phyloP scores from a whole-genome alignment of 73 alveolate species.

The Uronychia binucleata region DNA sequence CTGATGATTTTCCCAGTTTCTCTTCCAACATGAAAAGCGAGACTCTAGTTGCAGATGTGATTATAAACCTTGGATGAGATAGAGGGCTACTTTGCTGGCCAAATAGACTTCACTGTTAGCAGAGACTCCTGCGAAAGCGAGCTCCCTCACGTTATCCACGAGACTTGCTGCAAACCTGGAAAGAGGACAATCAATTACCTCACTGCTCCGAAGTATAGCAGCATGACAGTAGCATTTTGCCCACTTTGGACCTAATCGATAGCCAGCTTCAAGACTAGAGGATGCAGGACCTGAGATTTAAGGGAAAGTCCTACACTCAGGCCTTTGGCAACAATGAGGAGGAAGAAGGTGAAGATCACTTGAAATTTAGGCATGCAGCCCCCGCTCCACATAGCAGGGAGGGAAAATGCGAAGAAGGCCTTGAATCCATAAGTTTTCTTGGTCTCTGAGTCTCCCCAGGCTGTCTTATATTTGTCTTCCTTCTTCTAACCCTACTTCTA shows the following conservation, averaged over 20 bases:
- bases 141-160: slow-evolving; percentile 56
- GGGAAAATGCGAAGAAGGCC: slow-evolving; percentile 38
- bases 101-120: slow-evolving; percentile 60
- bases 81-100: slow-evolving; percentile 20
- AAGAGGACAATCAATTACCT: neutral
- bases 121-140: slow-evolving; percentile 60
- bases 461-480: neutral
- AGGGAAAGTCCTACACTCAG: too few relatives aligned
- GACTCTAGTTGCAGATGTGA: slow-evolving; percentile 31
- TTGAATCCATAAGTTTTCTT: slow-evolving; percentile 40
- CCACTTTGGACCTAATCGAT: slow-evolving; percentile 5
- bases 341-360: slow-evolving; percentile 10
- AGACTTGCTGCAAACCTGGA: slow-evolving; percentile 47
- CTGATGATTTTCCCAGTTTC: slow-evolving; percentile 57
- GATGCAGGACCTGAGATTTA: slow-evolving; percentile 27
- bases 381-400: slow-evolving; percentile 54
- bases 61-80: neutral
- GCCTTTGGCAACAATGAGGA: slow-evolving; percentile 19
- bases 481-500: neutral
- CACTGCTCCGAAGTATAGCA: neutral
- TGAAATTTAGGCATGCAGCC: slow-evolving; percentile 12
- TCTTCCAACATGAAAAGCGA: slow-evolving; percentile 41
- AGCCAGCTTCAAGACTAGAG: slow-evolving; percentile 36
- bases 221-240: neutral
- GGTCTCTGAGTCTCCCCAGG: neutral